phyloP scores from a whole-genome alignment of 768 basidiomycete genomes.

The Suillus sp. region DNA sequence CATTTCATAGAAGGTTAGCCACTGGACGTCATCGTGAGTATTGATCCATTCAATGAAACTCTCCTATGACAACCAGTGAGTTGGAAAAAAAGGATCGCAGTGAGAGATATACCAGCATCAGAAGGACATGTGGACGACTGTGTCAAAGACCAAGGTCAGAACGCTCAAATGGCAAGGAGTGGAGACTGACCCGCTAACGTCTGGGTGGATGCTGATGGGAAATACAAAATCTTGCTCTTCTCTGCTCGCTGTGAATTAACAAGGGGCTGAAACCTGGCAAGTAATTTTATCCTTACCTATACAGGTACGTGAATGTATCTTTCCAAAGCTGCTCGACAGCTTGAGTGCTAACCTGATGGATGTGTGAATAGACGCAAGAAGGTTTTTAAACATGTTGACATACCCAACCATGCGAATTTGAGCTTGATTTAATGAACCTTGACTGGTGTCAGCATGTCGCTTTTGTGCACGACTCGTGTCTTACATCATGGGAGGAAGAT shows the following conservation, averaged over 20 bases:
- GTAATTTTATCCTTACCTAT: slow-evolving; percentile 41
- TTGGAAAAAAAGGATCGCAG: background rate
- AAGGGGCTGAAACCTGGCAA: background rate
- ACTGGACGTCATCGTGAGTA: slow-evolving; percentile 66
- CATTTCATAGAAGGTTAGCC: slow-evolving; percentile 73
- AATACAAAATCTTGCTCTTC: slow-evolving; percentile 69
- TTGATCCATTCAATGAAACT: slow-evolving; percentile 78
- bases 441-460: background rate
- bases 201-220: slow-evolving; percentile 79
- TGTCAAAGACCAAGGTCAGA: slow-evolving; percentile 10
- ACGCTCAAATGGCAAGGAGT: background rate
- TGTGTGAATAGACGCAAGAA: background rate
- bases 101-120: slow-evolving; percentile 60
- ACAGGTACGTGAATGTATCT: slow-evolving; percentile 69
- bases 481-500: slow-evolving; percentile 75
- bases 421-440: slow-evolving; percentile 69
- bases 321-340: slow-evolving; percentile 78
- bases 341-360: slow-evolving; percentile 57
- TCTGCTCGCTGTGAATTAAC: slow-evolving; percentile 28
- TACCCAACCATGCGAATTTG: slow-evolving; percentile 77
- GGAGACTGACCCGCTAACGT: slow-evolving; percentile 63
- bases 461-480: slow-evolving; percentile 14
- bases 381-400: slow-evolving; percentile 6
- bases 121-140: slow-evolving; percentile 67
- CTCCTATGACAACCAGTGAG: slow-evolving; percentile 41